These are phyloP conservation scores for Buddleja alternifolia DNA, from an alignment of 257 asterid species.

Conservation along the genomic window DNA sequence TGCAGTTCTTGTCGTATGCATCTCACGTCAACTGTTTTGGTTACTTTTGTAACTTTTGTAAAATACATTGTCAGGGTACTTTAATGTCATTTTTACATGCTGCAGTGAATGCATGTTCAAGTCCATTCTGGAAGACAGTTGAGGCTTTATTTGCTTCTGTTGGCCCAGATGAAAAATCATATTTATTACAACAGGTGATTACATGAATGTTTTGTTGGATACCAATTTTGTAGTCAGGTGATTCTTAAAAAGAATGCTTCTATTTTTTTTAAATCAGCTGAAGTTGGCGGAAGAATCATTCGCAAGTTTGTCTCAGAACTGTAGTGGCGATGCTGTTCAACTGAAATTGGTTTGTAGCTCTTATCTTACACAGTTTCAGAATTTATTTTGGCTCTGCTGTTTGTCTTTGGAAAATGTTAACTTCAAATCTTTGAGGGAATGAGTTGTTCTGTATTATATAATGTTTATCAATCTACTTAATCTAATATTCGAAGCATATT, in stretches of 20 bases:
- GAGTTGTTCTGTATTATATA: conserved; percentile 17
- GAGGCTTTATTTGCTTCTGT: conserved; percentile 71
- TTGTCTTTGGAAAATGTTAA: conserved; percentile 7
- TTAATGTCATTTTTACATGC: too few relatives aligned
- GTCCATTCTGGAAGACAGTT: conserved; percentile 78
- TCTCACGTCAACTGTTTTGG: conserved; percentile 7
- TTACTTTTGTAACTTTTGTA: too few relatives aligned
- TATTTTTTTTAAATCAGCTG: conserved; percentile 53
- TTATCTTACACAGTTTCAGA: neutral
- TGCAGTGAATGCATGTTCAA: conserved; percentile 78
- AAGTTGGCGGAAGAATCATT: conserved; percentile 62
- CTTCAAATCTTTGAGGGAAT: neutral
- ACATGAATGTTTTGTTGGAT: conserved; percentile 23
- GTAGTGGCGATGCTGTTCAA: conserved; percentile 41
- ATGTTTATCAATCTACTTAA: conserved; percentile 17
- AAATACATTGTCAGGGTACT: too few relatives aligned
- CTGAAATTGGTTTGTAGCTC: conserved; percentile 34
- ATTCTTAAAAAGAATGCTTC: conserved; percentile 18
- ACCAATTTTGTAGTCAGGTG: conserved; percentile 21
- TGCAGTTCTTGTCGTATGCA: conserved; percentile 65
- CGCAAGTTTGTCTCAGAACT: conserved; percentile 45
- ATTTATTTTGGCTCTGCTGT: conserved; percentile 18
- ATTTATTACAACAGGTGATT: conserved; percentile 68
- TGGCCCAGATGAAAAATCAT: conserved; percentile 65
- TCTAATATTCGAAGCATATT: conserved; percentile 26